Base-by-base conservation (phyloP, 2,329 filamentous ascomycete species). In the Pseudocercospora ulei region DNA sequence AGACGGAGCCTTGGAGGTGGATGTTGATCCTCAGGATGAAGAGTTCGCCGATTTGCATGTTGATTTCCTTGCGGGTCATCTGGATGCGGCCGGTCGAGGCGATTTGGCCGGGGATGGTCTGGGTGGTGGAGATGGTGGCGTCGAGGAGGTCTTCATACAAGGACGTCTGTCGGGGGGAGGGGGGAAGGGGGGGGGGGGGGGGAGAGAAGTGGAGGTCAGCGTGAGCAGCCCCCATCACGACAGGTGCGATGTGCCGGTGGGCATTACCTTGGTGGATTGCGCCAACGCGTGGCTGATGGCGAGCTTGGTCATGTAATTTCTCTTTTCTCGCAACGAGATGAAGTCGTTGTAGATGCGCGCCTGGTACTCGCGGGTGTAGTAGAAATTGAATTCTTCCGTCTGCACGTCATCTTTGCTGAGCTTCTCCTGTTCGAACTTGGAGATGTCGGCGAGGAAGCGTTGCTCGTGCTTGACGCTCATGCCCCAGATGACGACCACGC, bases 281-380 rank as follows among this genome's bases (percentile, higher is more conserved):
- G 88, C 83, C 31, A 98, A 69, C 2, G 90, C 90, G 65, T 98
- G 90, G 9, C 85, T 93, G 58, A 96, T 96, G 39, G 88, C 86
- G 23, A 96, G 70, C 66, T 96, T 96, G 51, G 82, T 92, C 90
- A 96, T 96, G 66, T 96, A 93, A 62, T 93, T 94, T 56, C 79
- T 79, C 64, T 93, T 94, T 55, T 96, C 88, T 33, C 87, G 74
- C 44, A 98, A 65, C 2, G 84, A 90, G 62, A 98, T 98, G 56
- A 98, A 98, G 64, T 98, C 90, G 63, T 98, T 98, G 72, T 98
- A 98, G 62, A 98, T 98, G 35, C 90, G 80, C 13, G 90, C 85
- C 64, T 98, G 92, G 61, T 98, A 98, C 59, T 96, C 88, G 55
- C 82, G 76, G 2, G 90, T 96, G 66, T 98, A 96, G 68, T 98